phyloP scores from a whole-genome alignment of 495 filamentous ascomycete genomes.

The Cercophora samala region DNA sequence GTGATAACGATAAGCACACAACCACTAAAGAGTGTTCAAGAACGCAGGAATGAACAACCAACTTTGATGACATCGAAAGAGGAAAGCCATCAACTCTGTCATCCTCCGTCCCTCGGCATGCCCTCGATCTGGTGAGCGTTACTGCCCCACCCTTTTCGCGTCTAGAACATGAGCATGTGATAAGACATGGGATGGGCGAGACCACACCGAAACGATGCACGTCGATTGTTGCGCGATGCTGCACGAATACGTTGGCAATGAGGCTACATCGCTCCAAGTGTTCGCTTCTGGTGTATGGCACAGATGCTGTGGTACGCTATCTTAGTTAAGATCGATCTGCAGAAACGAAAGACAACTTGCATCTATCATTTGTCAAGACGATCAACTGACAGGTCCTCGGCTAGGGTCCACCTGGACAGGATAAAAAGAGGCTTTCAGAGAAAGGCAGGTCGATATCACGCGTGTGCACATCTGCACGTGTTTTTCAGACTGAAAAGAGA shows the following conservation, averaged over 20 bases:
- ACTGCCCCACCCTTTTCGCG: slow-evolving; percentile 3
- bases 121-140: slow-evolving; percentile 1
- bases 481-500: not conserved
- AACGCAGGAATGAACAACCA: not conserved
- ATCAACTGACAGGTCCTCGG: not conserved
- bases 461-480: not conserved
- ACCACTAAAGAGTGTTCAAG: not conserved
- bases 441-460: not conserved
- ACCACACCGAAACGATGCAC: not conserved
- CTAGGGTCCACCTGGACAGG: not conserved
- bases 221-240: not conserved
- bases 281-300: too few species aligned
- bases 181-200: slow-evolving; percentile 12
- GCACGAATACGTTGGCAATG: not conserved
- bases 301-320: slow-evolving; percentile 1
- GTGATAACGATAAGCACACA: not conserved
- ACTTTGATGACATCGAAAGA: slow-evolving; percentile 2
- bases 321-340: slow-evolving; percentile 15
- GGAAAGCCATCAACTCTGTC: not conserved
- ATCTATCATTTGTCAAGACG: slow-evolving; percentile 8
- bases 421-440: not conserved
- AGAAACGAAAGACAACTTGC: slow-evolving; percentile 2
- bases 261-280: not conserved
- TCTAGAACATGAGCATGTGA: slow-evolving; percentile 18
- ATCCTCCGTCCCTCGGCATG: slow-evolving; percentile 12